Base-by-base conservation (phyloP, 2,329 filamentous ascomycete genomes). In the Elsinoe australis region DNA sequence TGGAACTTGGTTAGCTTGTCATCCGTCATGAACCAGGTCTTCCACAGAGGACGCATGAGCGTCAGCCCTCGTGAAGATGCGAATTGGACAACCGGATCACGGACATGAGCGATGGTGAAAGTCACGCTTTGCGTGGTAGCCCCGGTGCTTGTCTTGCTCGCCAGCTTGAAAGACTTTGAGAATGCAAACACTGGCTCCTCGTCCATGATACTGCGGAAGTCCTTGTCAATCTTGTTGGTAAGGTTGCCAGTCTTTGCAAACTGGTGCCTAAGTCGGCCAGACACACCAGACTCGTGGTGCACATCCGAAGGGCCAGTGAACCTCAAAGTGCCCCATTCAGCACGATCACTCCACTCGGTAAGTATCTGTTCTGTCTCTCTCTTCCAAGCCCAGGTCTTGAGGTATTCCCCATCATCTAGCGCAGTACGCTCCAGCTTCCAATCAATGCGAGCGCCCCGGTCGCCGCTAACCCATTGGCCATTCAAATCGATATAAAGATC, bases 321-420 rank as follows among this genome's bases (percentile, higher is more conserved):
- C 64, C 86, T 78, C 50, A 94, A 64, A 21, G 80, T 83, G 3
- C 87, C 87, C 87, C 87, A 94, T 75, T 94, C 87, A 1, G 83
- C 77, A 34, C 82, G 82, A 58, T 94, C 87, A 34, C 67, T 67
- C 49, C 75, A 75, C 63, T 94, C 87, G 1, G 83, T 85, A 47
- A 92, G 76, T n/a, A 85, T 70, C 61, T 83, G 71, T 63, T 90
- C 78, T 5, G 71, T 61, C 50, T 67, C 67, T 31, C 80, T 73
- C 49, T 73, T 72, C 22, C 86, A 70, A 52, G 72, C 77, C 80
- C 81, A 87, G 1, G 79, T 81, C 67, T 85, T 84, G n/a, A 55
- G 41, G 21, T 33, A 24, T 41, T 62, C 51, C 24, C 55, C 50
- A 48, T 63, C 18, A 57, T 67, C 62, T 2, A 67, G 64, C 4